Evolutionary conservation across 805 yeast genomes (phyloP), one percentile per base, ranked within the genome.

Genomic region (Candida dajiaensis): DNA sequence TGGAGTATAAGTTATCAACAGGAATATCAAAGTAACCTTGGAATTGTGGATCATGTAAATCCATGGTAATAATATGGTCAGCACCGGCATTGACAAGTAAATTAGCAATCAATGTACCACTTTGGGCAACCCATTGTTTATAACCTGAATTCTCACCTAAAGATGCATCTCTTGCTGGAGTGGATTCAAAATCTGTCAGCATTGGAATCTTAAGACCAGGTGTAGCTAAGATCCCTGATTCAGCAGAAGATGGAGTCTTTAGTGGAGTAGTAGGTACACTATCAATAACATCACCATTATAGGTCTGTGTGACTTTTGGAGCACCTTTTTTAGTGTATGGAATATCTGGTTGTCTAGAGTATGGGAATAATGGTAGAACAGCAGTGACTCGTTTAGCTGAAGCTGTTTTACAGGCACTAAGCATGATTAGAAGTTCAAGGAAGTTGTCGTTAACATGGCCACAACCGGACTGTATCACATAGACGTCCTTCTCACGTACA

Each of bases 11-110:
- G 63, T 94, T 94, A 65, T 94, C 99, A 38, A 94, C 97, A 2
- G 97, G 97, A 39, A 94, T 85, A 58, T 90, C 94, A 62, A 94
- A 94, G 61, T 89, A 94, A 5, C 99, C 99, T 65, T 95, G 98
- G 67, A 89, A 94, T 66, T 94, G 99, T 2, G 98, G 89, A 61
- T 94, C 99, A 64, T 94, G 99, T 48, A 94, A 72, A 62, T 94
- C 99, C 97, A 94, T 90, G 2, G 99, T 94, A 53, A 94, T 89
- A 47, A 90, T 82, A 59, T 95, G 94, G 66, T 94, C 96, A 1
- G 98, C 97, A 36, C 99, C 99, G 0, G 98, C 94, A 2, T 92
- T 78, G 3, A 89, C 85, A 52, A 94, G 70, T 50, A 94, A 69
- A 56, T 89, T 85, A 35, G 98, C 97, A 53, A 94, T 78, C 50